Evolutionary conservation across 148 eudicot species (phyloP).

Genomic region (Dianthus caryophyllus): DNA sequence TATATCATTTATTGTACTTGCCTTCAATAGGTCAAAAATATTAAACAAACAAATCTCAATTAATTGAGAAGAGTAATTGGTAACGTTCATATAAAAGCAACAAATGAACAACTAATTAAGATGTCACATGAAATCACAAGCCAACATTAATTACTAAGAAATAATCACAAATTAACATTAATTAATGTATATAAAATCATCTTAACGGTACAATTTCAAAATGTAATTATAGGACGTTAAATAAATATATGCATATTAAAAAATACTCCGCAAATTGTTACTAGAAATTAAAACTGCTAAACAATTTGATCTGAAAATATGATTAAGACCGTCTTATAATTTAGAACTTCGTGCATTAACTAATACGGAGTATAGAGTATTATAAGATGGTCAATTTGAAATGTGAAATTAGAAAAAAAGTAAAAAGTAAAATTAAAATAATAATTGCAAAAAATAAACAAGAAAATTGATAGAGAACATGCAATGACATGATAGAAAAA

Average conservation of each 20-base stretch:
- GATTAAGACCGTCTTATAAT: too few species aligned
- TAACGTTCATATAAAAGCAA: not conserved
- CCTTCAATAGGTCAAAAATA: not conserved
- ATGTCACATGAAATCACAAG: not conserved
- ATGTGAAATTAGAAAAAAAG: not conserved
- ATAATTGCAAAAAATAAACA: slow-evolving; percentile 7
- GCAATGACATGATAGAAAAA: slow-evolving; percentile 15
- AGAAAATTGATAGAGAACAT: slow-evolving; percentile 17
- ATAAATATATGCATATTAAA: too few species aligned
- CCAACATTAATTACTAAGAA: not conserved
- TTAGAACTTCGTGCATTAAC: too few species aligned
- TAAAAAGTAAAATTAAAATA: not conserved
- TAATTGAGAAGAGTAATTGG: not conserved
- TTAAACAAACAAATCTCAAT: slow-evolving; percentile 3
- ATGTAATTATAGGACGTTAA: too few species aligned
- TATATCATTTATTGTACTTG: slow-evolving; percentile 1
- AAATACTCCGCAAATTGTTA: too few species aligned
- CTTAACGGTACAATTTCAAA: too few species aligned
- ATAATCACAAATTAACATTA: not conserved
- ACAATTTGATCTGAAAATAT: too few species aligned
- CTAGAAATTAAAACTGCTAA: too few species aligned
- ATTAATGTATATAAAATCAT: too few species aligned
- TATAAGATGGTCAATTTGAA: not conserved
- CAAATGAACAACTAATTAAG: not conserved
- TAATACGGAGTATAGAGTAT: too few species aligned